A percentile compares a stretch with the other conserved stretches of the same genome.
These are phyloP conservation scores for Leptographium radiaticola DNA, from an alignment of 2,329 filamentous ascomycete genomes.

Conservation along the genomic window DNA sequence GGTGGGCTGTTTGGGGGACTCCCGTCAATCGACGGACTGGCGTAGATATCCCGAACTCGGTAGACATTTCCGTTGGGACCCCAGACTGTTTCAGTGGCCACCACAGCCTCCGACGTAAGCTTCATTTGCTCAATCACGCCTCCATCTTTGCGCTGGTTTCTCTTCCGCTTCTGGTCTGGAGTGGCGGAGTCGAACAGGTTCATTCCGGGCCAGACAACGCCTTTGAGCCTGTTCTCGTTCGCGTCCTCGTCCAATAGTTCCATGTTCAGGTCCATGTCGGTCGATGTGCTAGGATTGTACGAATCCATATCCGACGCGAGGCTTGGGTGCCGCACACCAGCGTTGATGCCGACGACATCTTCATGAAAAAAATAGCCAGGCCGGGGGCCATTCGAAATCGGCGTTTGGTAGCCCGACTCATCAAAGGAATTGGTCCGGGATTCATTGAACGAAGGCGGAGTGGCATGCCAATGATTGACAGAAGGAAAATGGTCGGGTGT, in stretches of 20 bases:
- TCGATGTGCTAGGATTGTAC: conserved; percentile 13
- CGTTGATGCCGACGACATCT: background rate
- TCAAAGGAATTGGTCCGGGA: conserved; percentile 7
- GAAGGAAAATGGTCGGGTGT: conserved; percentile 4
- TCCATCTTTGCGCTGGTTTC: conserved; percentile 68
- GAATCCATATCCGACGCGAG: conserved; percentile 17
- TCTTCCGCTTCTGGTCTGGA: conserved; percentile 55
- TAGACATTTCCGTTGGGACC: conserved; percentile 35
- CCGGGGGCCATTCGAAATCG: conserved; percentile 10
- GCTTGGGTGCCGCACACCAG: conserved; percentile 11
- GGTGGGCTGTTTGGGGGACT: conserved; percentile 29
- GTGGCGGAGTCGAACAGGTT: conserved; percentile 70
- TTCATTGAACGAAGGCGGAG: conserved; percentile 4
- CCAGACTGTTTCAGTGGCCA: conserved; percentile 53
- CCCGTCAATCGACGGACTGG: conserved; percentile 38
- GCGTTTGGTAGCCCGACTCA: conserved; percentile 12
- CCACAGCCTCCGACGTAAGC: conserved; percentile 48
- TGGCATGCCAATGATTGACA: conserved; percentile 12
- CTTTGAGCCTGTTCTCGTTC: conserved; percentile 47
- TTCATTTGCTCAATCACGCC: conserved; percentile 57
- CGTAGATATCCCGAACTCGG: conserved; percentile 45
- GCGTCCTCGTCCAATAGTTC: conserved; percentile 14
- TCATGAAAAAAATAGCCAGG: conserved; percentile 5
- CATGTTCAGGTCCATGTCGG: conserved; percentile 12
- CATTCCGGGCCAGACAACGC: conserved; percentile 66